These are phyloP conservation scores for Arachis hypogaea DNA, from an alignment of 306 rosid genomes.

Conservation along the genomic window DNA sequence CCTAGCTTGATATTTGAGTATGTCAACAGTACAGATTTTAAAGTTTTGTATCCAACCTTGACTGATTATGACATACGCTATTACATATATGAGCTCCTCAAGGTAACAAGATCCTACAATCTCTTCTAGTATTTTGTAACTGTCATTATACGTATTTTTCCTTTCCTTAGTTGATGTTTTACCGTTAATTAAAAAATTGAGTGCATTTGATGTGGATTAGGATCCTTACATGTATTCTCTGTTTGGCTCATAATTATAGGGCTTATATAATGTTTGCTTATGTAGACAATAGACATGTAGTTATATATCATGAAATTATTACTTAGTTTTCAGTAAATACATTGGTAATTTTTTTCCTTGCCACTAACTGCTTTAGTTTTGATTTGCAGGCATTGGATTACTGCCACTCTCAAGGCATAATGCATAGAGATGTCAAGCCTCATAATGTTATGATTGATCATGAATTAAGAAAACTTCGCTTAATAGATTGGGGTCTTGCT, in stretches of 20 bases:
- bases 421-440: constrained; percentile 90
- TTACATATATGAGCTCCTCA: constrained; percentile 86
- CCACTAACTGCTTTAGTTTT: constrained; percentile 23
- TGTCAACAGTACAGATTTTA: constrained; percentile 85
- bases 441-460: constrained; percentile 88
- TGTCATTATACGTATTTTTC: constrained; percentile 28
- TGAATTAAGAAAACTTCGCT: constrained; percentile 78
- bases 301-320: neutral
- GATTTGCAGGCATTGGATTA: constrained; percentile 71
- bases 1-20: constrained; percentile 83
- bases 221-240: constrained; percentile 10
- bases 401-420: constrained; percentile 83
- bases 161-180: constrained; percentile 1
- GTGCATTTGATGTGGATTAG: constrained; percentile 12
- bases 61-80: constrained; percentile 89
- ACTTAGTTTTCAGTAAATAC: neutral
- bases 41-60: constrained; percentile 79
- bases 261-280: constrained; percentile 10
- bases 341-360: constrained; percentile 8
- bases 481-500: constrained; percentile 90
- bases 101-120: constrained; percentile 51
- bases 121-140: neutral
- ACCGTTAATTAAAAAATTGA: neutral
- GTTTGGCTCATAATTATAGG: constrained; percentile 1
- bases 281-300: neutral